Conservation (phyloP, 139 green algal species). For the Pleodorina starrii region DNA sequence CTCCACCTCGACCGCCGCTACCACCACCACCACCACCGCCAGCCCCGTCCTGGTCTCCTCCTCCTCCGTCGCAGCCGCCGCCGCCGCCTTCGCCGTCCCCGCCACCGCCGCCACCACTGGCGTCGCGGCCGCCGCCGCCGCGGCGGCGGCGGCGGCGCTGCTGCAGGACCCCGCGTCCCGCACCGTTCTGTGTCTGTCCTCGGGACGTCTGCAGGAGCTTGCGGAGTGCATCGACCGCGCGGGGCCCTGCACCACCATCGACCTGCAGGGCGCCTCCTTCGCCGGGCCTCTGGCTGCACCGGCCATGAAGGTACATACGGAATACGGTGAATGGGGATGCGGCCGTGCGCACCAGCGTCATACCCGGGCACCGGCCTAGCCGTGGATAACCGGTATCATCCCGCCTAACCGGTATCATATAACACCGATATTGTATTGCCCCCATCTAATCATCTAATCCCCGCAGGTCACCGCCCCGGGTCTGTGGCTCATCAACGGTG, state of each 20-base stretch:
- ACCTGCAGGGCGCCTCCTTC: slow-evolving; percentile 40
- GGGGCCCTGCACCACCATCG: slow-evolving; percentile 14
- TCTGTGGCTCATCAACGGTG: slow-evolving; percentile 21
- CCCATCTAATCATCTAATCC: too few species aligned
- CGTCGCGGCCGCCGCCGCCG: background rate
- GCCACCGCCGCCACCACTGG: background rate
- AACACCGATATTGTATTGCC: too few species aligned
- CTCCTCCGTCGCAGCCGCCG: background rate
- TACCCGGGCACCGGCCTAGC: too few species aligned
- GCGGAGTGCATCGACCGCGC: slow-evolving; percentile 31
- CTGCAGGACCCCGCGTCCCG: background rate
- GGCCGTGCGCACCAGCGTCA: too few species aligned
- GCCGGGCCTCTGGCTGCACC: background rate
- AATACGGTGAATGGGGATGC: too few species aligned
- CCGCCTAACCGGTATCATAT: too few species aligned
- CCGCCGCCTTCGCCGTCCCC: background rate
- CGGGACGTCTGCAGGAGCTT: slow-evolving; percentile 44
- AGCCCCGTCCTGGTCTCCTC: background rate
- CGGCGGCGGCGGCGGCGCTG: too few species aligned
- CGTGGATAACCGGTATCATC: too few species aligned
- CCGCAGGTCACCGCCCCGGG: background rate
- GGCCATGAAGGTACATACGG: slow-evolving; percentile 40
- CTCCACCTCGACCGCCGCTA: background rate
- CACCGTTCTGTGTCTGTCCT: background rate
- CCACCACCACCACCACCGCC: background rate